A percentile compares a stretch with the other conserved stretches of the same genome.
Conservation (phyloP, 192 early-diverging fungal species). For the Glomus cerebriforme region DNA sequence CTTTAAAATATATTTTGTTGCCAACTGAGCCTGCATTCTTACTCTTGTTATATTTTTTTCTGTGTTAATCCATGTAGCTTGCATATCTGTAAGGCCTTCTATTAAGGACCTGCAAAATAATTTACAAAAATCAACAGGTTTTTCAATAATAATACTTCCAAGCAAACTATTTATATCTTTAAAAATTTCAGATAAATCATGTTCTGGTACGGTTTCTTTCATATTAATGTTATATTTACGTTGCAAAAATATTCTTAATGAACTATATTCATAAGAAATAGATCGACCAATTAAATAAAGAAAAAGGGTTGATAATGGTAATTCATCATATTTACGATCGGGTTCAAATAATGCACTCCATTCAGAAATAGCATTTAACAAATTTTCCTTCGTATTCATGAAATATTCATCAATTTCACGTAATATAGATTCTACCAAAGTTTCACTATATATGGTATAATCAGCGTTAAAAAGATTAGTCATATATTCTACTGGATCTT, state of each 20-base stretch:
- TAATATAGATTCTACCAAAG: not conserved
- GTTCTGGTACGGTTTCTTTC: not conserved
- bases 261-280: not conserved
- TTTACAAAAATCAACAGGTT: not conserved
- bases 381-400: not conserved
- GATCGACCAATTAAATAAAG: not conserved
- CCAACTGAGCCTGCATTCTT: not conserved
- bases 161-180: not conserved
- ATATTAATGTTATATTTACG: not conserved
- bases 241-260: not conserved
- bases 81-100: not conserved
- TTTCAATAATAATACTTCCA: not conserved
- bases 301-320: not conserved
- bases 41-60: not conserved
- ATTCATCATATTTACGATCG: not conserved
- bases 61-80: not conserved
- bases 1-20: not conserved
- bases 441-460: not conserved
- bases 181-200: not conserved
- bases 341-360: not conserved
- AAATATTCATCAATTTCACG: not conserved
- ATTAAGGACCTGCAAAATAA: not conserved
- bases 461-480: not conserved
- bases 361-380: not conserved
- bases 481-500: not conserved